Conservation (phyloP, 2,329 filamentous ascomycete species). For the Knoxdaviesia proteae region DNA sequence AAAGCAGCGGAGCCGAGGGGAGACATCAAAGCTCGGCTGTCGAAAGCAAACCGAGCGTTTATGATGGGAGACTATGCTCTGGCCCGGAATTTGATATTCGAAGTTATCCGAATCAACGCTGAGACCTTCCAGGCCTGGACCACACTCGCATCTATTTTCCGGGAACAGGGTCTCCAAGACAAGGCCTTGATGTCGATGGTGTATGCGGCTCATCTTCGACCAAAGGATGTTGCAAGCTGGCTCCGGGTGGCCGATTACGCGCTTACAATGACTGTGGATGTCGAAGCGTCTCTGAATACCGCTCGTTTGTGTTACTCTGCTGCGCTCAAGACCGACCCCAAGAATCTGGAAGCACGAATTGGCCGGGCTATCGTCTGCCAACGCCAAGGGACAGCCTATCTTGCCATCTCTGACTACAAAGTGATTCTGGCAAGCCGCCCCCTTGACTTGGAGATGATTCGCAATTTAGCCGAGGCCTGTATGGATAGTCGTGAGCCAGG, state of each 20-base stretch:
- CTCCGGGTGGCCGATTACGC: slow-evolving; percentile 36
- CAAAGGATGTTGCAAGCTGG: slow-evolving; percentile 39
- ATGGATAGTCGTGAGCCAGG: slow-evolving; percentile 28
- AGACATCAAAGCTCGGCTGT: slow-evolving; percentile 49
- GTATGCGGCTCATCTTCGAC: slow-evolving; percentile 40
- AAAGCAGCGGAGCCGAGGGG: slow-evolving; percentile 47
- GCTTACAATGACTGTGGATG: slow-evolving; percentile 15
- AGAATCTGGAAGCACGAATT: slow-evolving; percentile 34
- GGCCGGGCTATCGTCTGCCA: slow-evolving; percentile 38
- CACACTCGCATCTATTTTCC: slow-evolving; percentile 37
- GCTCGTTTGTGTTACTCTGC: slow-evolving; percentile 38
- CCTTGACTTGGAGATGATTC: slow-evolving; percentile 31
- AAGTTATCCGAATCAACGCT: slow-evolving; percentile 47
- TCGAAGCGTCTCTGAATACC: slow-evolving; percentile 26
- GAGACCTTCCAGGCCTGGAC: slow-evolving; percentile 47
- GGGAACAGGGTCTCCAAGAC: slow-evolving; percentile 34
- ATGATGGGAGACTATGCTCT: slow-evolving; percentile 37
- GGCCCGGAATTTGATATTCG: slow-evolving; percentile 35
- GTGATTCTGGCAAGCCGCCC: slow-evolving; percentile 29
- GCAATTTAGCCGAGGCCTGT: slow-evolving; percentile 35
- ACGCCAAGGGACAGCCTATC: slow-evolving; percentile 29
- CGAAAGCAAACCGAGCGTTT: slow-evolving; percentile 46
- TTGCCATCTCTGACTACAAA: slow-evolving; percentile 35
- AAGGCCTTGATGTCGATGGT: slow-evolving; percentile 38
- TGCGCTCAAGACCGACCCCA: slow-evolving; percentile 35